A percentile compares a stretch with the other conserved stretches of the same genome.
Conservation (phyloP, 139 green algal genomes). For the Chlamydomonas sp. region DNA sequence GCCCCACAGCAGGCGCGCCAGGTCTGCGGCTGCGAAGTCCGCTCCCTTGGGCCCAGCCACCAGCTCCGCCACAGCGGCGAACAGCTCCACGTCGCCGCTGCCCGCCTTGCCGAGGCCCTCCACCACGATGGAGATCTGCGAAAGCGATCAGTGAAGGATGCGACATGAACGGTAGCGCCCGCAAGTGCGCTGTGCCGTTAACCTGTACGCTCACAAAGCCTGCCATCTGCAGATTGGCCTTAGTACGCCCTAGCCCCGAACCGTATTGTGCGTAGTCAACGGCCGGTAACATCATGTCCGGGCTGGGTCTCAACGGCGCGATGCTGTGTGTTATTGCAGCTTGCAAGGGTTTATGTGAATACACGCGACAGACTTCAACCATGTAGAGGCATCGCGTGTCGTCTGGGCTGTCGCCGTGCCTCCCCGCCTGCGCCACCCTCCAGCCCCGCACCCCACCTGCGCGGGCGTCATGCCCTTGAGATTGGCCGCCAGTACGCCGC, state of each 20-base stretch:
- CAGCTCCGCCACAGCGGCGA: slow-evolving; percentile 28
- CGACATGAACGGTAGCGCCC: neutral
- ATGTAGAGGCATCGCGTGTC: too few relatives aligned
- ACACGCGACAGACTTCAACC: too few relatives aligned
- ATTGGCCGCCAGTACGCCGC: slow-evolving; percentile 44
- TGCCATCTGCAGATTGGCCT: too few relatives aligned
- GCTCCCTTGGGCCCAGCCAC: slow-evolving; percentile 29
- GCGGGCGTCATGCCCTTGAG: slow-evolving; percentile 48
- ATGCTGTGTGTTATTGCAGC: too few relatives aligned
- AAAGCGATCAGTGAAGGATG: neutral
- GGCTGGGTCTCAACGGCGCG: too few relatives aligned
- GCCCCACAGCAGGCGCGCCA: slow-evolving; percentile 60
- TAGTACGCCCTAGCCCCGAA: too few relatives aligned
- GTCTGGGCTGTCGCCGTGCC: neutral
- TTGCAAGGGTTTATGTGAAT: too few relatives aligned
- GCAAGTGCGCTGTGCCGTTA: neutral
- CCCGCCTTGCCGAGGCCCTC: slow-evolving; percentile 59
- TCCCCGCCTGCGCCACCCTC: neutral
- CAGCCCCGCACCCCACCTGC: slow-evolving; percentile 1
- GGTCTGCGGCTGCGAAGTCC: slow-evolving; percentile 41
- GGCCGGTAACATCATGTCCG: too few relatives aligned
- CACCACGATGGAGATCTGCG: slow-evolving; percentile 54
- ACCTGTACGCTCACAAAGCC: too few relatives aligned
- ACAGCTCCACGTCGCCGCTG: slow-evolving; percentile 24
- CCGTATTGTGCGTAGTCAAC: too few relatives aligned